phyloP scores from a whole-genome alignment of 1,284 basidiomycete genomes.

The Golubevia pallescens region DNA sequence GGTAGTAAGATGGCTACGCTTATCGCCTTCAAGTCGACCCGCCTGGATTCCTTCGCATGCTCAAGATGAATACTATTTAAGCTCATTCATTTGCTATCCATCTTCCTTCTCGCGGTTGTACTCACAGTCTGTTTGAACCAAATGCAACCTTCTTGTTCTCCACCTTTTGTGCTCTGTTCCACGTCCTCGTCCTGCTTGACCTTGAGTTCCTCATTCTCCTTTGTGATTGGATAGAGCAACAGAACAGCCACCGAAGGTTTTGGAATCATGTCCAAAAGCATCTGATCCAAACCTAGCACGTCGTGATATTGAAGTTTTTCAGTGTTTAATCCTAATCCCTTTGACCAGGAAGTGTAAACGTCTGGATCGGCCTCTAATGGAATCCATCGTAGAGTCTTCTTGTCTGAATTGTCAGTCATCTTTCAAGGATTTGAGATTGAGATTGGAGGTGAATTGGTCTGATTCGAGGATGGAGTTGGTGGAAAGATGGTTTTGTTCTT shows the following conservation, averaged over 20 bases:
- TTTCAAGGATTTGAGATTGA: too few species aligned
- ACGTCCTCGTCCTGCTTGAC: constrained; percentile 18
- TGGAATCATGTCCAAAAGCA: constrained; percentile 55
- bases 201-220: constrained; percentile 24
- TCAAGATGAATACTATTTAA: too few species aligned
- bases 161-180: constrained; percentile 9
- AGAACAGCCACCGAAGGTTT: constrained; percentile 53
- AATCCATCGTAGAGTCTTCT: not conserved
- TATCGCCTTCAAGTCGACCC: not conserved
- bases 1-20: not conserved
- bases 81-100: not conserved
- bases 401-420: too few species aligned
- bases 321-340: constrained; percentile 45
- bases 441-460: too few species aligned
- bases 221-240: constrained; percentile 45
- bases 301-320: constrained; percentile 47
- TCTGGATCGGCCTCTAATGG: not conserved
- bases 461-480: too few species aligned
- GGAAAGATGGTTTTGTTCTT: too few species aligned
- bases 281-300: constrained; percentile 53
- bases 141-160: constrained; percentile 14
- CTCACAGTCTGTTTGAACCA: constrained; percentile 54
- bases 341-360: constrained; percentile 24
- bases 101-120: not conserved
- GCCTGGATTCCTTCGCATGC: too few species aligned